Evolutionary conservation across 2,329 filamentous ascomycete genomes (phyloP), one percentile per base, ranked within the genome.

Genomic region (Waltergamsia citrina): DNA sequence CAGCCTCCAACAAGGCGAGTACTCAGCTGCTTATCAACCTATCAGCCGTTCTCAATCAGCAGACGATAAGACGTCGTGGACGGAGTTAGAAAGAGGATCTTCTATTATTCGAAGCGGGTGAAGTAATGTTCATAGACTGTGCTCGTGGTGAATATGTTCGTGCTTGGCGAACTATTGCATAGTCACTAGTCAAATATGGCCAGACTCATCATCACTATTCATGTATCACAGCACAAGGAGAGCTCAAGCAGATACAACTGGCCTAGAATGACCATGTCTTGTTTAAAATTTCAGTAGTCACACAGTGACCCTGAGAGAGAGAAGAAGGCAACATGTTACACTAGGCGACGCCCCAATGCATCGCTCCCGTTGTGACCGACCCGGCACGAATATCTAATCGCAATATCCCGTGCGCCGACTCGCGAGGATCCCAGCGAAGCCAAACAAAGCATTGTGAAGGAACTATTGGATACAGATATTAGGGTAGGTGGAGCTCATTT

Each of bases 401-500:
- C 56, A 62, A 59, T 58, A 60, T 59, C 51, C 60, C 54, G 43
- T 48, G 53, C 54, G 57, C 57, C 54, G 52, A 54, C 48, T 60
- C 52, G 52, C 56, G 55, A 49, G 44, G 54, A 57, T 54, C 48
- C 48, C 48, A 50, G 56, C 54, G 49, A 57, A 53, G 49, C 51
- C 45, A 56, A 56, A 54, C 51, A 57, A 54, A 34, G 44, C 47
- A 43, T 50, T 45, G 49, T 51, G 44, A 51, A 53, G 53, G 51
- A 55, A 48, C 41, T 57, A 59, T 60, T 57, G 55, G 48, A 60
- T 34, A 53, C 50, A 60, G 52, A 59, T 53, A 54, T 49, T 47
- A 43, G 41, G 46, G 42, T 30, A 19, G 29, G 17, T 23, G 17
- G 40, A 44, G 44, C 38, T 37, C 35, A 19, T 27, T 35, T 38